Percentiles rank a stretch among this genome's conserved stretches.
phyloP scores from a whole-genome alignment of 2,329 filamentous ascomycete species.

The Xylariaceae sp. region DNA sequence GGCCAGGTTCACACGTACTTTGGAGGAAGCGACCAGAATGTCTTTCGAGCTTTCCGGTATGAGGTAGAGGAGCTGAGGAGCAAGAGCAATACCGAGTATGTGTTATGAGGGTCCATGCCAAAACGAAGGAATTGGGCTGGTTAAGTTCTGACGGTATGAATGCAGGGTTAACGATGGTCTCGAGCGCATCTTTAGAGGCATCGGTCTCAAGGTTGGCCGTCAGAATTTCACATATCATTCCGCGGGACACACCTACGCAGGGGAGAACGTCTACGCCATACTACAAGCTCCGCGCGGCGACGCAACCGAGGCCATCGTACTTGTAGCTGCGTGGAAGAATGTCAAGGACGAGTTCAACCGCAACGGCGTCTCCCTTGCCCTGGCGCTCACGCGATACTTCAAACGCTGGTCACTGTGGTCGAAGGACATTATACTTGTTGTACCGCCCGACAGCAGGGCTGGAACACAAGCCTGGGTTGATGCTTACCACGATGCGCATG shows the following conservation, averaged over 20 bases:
- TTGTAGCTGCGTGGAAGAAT: slow-evolving; percentile 86
- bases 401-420: slow-evolving; percentile 98
- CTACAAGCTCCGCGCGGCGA: slow-evolving; percentile 91
- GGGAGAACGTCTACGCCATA: slow-evolving; percentile 91
- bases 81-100: slow-evolving; percentile 50
- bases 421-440: slow-evolving; percentile 92
- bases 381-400: slow-evolving; percentile 91
- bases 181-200: slow-evolving; percentile 68
- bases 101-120: neutral
- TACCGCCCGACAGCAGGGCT: slow-evolving; percentile 82
- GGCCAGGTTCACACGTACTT: slow-evolving; percentile 99
- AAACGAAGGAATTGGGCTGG: neutral
- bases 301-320: slow-evolving; percentile 92
- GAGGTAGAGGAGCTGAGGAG: slow-evolving; percentile 66
- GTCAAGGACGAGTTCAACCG: slow-evolving; percentile 74
- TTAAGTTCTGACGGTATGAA: neutral
- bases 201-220: slow-evolving; percentile 80
- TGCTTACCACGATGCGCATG: slow-evolving; percentile 90
- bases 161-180: slow-evolving; percentile 64
- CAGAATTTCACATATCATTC: slow-evolving; percentile 86
- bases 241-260: slow-evolving; percentile 67
- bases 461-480: slow-evolving; percentile 97
- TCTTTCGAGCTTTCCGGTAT: slow-evolving; percentile 84
- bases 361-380: slow-evolving; percentile 79
- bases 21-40: slow-evolving; percentile 89